These are phyloP conservation scores for Solanum medicagineum DNA, from an alignment of 257 asterid species.

Conservation along the genomic window DNA sequence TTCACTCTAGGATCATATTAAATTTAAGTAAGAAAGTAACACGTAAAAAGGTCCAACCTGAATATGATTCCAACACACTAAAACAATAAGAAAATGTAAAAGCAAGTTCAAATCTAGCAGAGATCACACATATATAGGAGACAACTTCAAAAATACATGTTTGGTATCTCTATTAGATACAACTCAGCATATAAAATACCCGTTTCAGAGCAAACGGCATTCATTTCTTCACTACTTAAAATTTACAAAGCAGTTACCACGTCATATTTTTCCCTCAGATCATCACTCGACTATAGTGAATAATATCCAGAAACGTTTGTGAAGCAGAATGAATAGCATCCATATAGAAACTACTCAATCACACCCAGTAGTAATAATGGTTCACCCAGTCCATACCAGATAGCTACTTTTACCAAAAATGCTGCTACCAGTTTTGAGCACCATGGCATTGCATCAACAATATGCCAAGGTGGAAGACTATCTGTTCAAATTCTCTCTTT, in stretches of 20 bases:
- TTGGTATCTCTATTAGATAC: background rate
- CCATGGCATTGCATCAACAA: background rate
- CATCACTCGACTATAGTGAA: background rate
- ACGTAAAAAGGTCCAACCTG: background rate
- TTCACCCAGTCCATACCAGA: background rate
- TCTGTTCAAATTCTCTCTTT: background rate
- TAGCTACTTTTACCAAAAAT: background rate
- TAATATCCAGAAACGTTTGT: background rate
- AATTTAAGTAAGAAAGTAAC: slow-evolving; percentile 5
- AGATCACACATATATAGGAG: background rate
- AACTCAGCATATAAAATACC: background rate
- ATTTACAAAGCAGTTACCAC: background rate
- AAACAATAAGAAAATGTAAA: background rate
- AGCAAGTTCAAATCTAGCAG: background rate
- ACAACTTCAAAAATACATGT: background rate
- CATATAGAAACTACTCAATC: background rate
- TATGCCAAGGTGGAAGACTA: background rate
- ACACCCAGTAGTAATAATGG: background rate
- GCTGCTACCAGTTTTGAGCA: background rate
- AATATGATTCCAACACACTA: background rate
- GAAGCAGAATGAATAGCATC: background rate
- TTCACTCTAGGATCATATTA: slow-evolving; percentile 23
- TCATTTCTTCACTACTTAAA: background rate
- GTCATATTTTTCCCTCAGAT: background rate
- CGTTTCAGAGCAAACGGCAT: background rate